Evolutionary conservation across 2,329 filamentous ascomycete species (phyloP), one percentile per base, ranked within the genome.

Genomic region (Amphichorda felina): DNA sequence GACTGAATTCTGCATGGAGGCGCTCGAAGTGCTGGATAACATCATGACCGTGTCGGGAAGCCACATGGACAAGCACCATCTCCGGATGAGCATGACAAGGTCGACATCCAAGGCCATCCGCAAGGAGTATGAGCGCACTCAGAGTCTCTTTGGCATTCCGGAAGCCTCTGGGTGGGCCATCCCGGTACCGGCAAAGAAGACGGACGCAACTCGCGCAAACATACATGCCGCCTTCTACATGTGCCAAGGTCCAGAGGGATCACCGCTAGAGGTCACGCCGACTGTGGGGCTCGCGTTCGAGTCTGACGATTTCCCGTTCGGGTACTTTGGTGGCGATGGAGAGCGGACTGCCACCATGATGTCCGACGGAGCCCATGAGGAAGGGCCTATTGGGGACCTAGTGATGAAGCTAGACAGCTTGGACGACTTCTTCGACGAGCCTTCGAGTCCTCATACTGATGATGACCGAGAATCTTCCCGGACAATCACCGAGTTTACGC

Each of bases 21-120:
- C 91, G 9, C 64, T 98, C 8, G 78, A 86, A 44, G 89, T 98
- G 1, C 66, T 98, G 39, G 91, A 98, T 55, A 84, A 89, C 43
- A 91, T 96, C 47, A 94, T 95, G 73, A 85, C 83, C 19, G 89
- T 96, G 66, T 87, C 87, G 1, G 83, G 85, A 4, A 87, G 83
- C 22, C 82, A 89, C 2, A 86, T 94, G 71, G 91, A 96, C 56
- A 86, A 84, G 47, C 86, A 95, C 47, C 87, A 96, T 51, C 64
- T 98, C 39, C 78, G 91, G 27, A 98, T 98, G 93, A 96, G 89
- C 57, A 95, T 98, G 86, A 88, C 87, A 5, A 81, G 84, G 10
- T 79, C 83, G 1, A 86, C 87, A 3, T 91, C 87, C 1, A 82
- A 83, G 46, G 77, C 82, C 0, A 82, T 91, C 34, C 79, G 85